These are phyloP conservation scores for Ambrosiella xylebori DNA, from an alignment of 2,329 filamentous ascomycete genomes.

Conservation along the genomic window DNA sequence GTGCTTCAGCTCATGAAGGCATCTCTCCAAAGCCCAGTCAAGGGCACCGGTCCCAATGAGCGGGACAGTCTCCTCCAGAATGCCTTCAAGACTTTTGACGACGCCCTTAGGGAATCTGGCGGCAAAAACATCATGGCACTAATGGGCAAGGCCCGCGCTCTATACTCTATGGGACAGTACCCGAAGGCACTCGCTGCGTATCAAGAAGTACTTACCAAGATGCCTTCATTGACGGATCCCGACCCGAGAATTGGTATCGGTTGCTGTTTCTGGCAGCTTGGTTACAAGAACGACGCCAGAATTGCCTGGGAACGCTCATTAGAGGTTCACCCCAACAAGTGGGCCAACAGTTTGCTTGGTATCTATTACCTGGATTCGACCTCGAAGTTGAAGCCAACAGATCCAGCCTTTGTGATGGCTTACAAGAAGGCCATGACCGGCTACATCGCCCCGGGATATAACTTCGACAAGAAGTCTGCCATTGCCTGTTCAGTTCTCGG, in stretches of 20 bases:
- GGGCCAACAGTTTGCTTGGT: constrained; percentile 77
- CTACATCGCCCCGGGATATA: constrained; percentile 86
- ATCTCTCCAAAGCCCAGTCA: constrained; percentile 58
- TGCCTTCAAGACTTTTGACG: constrained; percentile 86
- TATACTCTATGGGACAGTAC: constrained; percentile 76
- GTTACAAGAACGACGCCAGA: constrained; percentile 84
- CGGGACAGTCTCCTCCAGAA: constrained; percentile 63
- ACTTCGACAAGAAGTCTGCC: constrained; percentile 78
- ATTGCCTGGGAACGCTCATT: constrained; percentile 76
- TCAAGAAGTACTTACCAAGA: constrained; percentile 70
- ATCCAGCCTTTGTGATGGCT: constrained; percentile 64
- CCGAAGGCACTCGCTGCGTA: constrained; percentile 69
- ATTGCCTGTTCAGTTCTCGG: constrained; percentile 84
- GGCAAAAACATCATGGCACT: constrained; percentile 83
- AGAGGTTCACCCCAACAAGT: constrained; percentile 65
- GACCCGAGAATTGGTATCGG: constrained; percentile 93
- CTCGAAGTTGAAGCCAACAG: constrained; percentile 63
- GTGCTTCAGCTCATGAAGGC: constrained; percentile 78
- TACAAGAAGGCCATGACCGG: constrained; percentile 92
- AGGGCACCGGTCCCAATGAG: constrained; percentile 28
- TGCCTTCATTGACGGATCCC: constrained; percentile 76
- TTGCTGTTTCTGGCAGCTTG: constrained; percentile 92
- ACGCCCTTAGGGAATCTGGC: constrained; percentile 69
- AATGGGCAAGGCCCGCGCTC: constrained; percentile 72
- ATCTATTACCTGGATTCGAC: constrained; percentile 81